Evolutionary conservation across 2,329 filamentous ascomycete genomes (phyloP), one percentile per base, ranked within the genome.

Genomic region (Fusarium oxysporum): DNA sequence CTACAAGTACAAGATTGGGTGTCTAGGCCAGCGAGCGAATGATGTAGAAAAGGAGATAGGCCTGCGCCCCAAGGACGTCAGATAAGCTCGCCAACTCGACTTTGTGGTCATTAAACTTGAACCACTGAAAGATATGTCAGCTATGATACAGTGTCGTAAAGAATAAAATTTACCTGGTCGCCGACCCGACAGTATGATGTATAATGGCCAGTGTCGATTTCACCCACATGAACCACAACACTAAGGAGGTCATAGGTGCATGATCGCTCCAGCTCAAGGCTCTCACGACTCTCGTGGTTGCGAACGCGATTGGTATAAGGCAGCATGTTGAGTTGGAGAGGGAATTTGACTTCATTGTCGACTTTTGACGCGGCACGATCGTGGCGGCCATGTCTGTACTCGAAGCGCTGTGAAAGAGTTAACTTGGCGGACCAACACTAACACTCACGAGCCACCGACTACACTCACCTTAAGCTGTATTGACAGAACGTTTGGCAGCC

Each of bases 81-180:
- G 92, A 93, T 79, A 96, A 92, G 51, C 90, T 90, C 5, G 94
- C 96, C 62, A 95, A 80, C 69, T 95, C 93, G 30, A 98, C 96
- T 80, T 94, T 95, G 80, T 96, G 95, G 80, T 98, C 96, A 78
- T 98, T 97, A 83, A 98, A 98, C 62, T 93, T 91, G 81, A 97
- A 97, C 96, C 96, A 98, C 88, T 97, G 74, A 69, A 79, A 16
- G 44, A 35, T 71, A 35, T 30, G 55, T 72, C 48, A 76, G 65
- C 23, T 59, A 7, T 41, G 19, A 28, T 33, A 10, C 17, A 30
- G 14, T 4, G 41, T 9, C 23, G 7, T 30, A n/a, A 25, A 12
- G 7, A 45, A 19, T 16, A 17, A n/a, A 28, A 53, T 76, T 68
- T 75, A 83, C 82, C 85, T 93, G 90, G 62, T 93, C 92, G 8